Evolutionary conservation across 1,284 basidiomycete genomes (phyloP), one percentile per base, ranked within the genome.

Genomic region (Vanrija sp.): DNA sequence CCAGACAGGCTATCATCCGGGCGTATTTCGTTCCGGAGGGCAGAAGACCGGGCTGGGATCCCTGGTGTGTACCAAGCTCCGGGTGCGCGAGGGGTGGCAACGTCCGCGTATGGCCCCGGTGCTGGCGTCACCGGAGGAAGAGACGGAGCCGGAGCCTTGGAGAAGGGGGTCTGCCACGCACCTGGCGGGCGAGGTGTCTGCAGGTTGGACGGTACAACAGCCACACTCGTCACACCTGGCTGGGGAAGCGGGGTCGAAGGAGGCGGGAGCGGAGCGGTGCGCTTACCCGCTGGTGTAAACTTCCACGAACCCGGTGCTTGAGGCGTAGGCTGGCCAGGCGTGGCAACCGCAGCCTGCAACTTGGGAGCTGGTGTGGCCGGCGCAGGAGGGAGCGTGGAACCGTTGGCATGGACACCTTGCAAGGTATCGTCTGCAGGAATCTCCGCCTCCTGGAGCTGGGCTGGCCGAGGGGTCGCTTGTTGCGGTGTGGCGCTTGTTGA

Each of bases 21-120:
- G 47, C 58, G 44, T 38, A 55, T 40, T 57, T 62, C 59, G 42
- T 58, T 59, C 18, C 56, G 53, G 7, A 54, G 39, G 1, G 51
- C 26, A 14, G 57, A 58, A 18, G 48, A 47, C 8, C 52, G 51
- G 9, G 51, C 15, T 3, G 57, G 55, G 5, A 58, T 18, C 15
- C 48, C 25, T 15, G 54, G 21, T 18, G 52, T 49, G n/a, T 55
- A 49, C 64, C 64, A 66, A 25, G 61, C 46, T n/a, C 65, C 67
- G 1, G 67, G 67, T 8, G 66, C 65, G 23, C 64, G 65, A 3
- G 66, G 66, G 0, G 66, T 67, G 14, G 57, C 18, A 45, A 38
- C 19, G 34, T 23, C 9, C 51, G 48, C 14, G 49, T 44, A 23
- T n/a, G 10, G 15, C 14, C 34, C 34, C n/a, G n/a, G 38, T 21